Evolutionary conservation across 2,329 filamentous ascomycete species (phyloP), one percentile per base, ranked within the genome.

Genomic region (Ceratocystis alfenasii): DNA sequence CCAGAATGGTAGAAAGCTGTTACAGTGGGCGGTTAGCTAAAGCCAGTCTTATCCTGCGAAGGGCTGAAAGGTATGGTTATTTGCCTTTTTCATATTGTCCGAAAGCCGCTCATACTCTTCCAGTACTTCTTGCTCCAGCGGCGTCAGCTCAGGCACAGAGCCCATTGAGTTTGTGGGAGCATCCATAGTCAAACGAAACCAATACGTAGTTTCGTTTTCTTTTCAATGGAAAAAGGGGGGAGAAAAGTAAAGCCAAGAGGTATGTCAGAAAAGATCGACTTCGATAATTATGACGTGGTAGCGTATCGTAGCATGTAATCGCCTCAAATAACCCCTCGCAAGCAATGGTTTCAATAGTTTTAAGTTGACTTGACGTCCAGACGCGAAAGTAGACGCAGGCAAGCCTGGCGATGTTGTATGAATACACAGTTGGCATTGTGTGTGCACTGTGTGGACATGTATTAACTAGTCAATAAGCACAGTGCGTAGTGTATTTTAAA

Each of bases 71-170:
- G 45, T 30, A 64, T 30, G 65, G 48, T 48, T 30, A 20, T n/a
- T 25, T 76, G 93, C 94, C 78, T 88, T 88, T 72, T 95, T 95
- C 81, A 99, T 87, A 73, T 97, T 99, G 71, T 88, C 87, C 0
- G 93, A 84, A 41, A 99, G 78, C 15, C 87, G 82, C 70, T 93
- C 86, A 73, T 99, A 99, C 76, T 99, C 94, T 69, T 97, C 91
- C 0, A 99, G 80, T 0, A 99, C 88, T 74, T 97, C 90, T 75
- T 96, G 92, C 78, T 99, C 92, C 6, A 95, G 82, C 3, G 90
- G 87, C 0, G 87, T 82, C 68, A 96, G 79, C 71, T 87, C 84
- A 25, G 81, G 80, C 41, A 77, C 76, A 2, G 77, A 75, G 50
- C 65, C 61, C 33, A 69, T 57, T 15, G 66, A 46, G 25, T 65